A percentile compares a stretch with the other conserved stretches of the same genome.
Conservation (phyloP, 768 basidiomycete genomes). For the Tulasnella sp. region DNA sequence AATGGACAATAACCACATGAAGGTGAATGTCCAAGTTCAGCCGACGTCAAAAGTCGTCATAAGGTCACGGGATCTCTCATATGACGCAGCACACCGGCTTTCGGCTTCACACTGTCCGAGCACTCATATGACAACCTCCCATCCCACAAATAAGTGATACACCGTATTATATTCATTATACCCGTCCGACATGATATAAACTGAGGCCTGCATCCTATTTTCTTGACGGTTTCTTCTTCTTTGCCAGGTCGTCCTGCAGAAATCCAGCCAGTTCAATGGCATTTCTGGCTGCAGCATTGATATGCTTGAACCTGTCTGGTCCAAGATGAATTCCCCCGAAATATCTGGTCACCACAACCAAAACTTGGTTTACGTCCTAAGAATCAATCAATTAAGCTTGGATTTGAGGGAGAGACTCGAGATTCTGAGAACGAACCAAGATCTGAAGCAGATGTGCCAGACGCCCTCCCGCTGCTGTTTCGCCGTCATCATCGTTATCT, state of each 20-base stretch:
- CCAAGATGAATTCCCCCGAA: slow-evolving; percentile 88
- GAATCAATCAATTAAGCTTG: slow-evolving; percentile 13
- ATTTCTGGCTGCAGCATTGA: slow-evolving; percentile 88
- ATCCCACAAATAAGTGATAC: no score
- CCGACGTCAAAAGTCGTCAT: no score
- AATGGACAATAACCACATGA: no score
- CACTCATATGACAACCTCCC: no score
- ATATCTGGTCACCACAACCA: slow-evolving; percentile 87
- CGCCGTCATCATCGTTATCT: slow-evolving; percentile 93
- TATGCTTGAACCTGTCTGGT: slow-evolving; percentile 62
- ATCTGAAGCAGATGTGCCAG: slow-evolving; percentile 86
- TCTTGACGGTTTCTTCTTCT: no score
- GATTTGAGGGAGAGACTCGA: not conserved
- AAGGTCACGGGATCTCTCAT: no score
- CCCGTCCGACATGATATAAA: no score
- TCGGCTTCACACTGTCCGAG: no score
- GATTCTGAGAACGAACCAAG: slow-evolving; percentile 39
- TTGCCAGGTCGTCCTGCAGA: slow-evolving; percentile 35
- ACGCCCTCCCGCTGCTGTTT: slow-evolving; percentile 82
- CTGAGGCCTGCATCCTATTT: no score
- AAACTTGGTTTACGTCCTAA: slow-evolving; percentile 68
- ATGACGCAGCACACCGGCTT: no score
- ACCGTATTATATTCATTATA: no score
- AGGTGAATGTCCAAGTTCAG: no score
- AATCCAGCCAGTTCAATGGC: slow-evolving; percentile 83